These are phyloP conservation scores for Pseudozyma hubeiensis DNA, from an alignment of 1,284 basidiomycete species.

Conservation along the genomic window DNA sequence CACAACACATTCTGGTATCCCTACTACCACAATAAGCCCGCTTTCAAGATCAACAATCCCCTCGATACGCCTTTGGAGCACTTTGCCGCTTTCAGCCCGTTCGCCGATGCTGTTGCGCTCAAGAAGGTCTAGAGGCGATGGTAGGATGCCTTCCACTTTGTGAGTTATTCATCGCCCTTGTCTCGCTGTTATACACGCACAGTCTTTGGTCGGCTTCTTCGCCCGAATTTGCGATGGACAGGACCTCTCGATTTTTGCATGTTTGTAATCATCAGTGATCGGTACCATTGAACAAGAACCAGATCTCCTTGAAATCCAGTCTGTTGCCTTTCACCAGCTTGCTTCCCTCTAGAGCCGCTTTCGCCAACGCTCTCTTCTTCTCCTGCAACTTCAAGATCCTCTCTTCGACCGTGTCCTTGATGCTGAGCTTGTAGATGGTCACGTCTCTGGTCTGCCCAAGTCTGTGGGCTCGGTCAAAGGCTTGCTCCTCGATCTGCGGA, in stretches of 20 bases:
- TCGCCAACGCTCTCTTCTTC: constrained; percentile 85
- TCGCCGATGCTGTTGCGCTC: constrained; percentile 18
- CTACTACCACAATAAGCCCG: not conserved
- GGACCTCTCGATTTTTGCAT: not conserved
- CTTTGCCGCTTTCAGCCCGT: constrained; percentile 12
- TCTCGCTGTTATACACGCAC: not conserved
- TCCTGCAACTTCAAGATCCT: constrained; percentile 78
- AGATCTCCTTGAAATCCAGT: constrained; percentile 45
- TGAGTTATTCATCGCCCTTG: not conserved
- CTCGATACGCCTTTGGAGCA: constrained; percentile 13
- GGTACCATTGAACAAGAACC: constrained; percentile 46
- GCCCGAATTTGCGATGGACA: no score
- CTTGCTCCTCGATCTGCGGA: constrained; percentile 76
- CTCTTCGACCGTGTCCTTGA: constrained; percentile 88
- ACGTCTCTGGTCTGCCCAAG: constrained; percentile 88
- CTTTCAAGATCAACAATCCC: constrained; percentile 13
- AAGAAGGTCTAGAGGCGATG: not conserved
- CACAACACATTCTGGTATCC: constrained; percentile 16
- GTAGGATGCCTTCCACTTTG: not conserved
- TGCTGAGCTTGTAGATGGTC: constrained; percentile 91
- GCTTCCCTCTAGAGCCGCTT: constrained; percentile 87
- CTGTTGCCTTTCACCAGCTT: constrained; percentile 79
- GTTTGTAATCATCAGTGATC: constrained; percentile 7
- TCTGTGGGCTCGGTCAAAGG: constrained; percentile 91
- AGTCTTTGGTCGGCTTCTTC: no score